Evolutionary conservation across 1,284 basidiomycete species (phyloP), one percentile per base, ranked within the genome.

Genomic region (Cutaneotrichosporon spelunceum): DNA sequence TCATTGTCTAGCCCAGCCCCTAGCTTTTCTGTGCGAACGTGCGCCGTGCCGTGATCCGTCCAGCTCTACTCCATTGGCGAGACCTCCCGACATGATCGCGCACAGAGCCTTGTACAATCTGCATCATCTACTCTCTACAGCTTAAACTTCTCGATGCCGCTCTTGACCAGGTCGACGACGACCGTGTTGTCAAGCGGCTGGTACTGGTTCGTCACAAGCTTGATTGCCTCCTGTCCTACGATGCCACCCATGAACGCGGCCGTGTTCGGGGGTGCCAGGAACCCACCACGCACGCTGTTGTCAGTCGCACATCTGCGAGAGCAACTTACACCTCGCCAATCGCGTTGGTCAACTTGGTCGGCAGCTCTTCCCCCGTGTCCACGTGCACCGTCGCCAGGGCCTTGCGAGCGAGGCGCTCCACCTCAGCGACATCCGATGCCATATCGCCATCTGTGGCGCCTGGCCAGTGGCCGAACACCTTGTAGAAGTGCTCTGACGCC

Each of bases 171-270:
- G 80, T 99, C 93, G 57, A 95, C 83, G 27, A 93, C 82, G 67
- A 89, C 91, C 64, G 88, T 89, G 23, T 93, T 91, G 70, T 90
- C 87, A 61, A 96, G 84, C 2, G 95, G 95, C 23, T 93, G 84
- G 77, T 99, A 99, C 79, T 99, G 96, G 73, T 87, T 88, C 64
- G 95, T 98, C 70, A 97, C 88, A 78, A 98, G 84, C 83, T 99
- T 99, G 84, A 99, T 98, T 8, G 88, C 87, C 78, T 99, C 96
- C 71, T 99, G 96, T n/a, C 93, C 93, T 27, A 94, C 89, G 21
- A 99, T 78, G 0, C 95, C 96, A 16, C 96, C 96, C 2, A 98
- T 80, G 72, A 99, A 87, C 0, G 93, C 93, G 0, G 96, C 91
- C 0, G 89, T 94, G 66, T 93, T 94, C 0, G 95, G 93, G 1